These are phyloP conservation scores for Neurospora crassa DNA, from an alignment of 2,329 filamentous ascomycete species.

Conservation along the genomic window DNA sequence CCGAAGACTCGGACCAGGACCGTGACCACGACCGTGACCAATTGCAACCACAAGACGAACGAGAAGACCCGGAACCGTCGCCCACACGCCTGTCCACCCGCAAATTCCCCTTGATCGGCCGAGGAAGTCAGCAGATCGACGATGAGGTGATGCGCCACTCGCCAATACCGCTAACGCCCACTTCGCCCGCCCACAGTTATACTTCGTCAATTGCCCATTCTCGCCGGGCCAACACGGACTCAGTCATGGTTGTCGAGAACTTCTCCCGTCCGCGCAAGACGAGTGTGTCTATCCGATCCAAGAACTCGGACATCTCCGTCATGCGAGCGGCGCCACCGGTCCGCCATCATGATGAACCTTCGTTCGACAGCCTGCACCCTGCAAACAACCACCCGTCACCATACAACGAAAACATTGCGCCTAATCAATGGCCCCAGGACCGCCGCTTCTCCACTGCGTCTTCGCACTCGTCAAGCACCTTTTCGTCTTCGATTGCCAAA, in stretches of 20 bases:
- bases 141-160: slow-evolving; percentile 10
- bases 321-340: slow-evolving; percentile 11
- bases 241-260: slow-evolving; percentile 36
- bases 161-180: slow-evolving; percentile 15
- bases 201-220: slow-evolving; percentile 18
- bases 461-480: slow-evolving; percentile 35
- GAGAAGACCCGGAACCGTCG: background rate
- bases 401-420: slow-evolving; percentile 7
- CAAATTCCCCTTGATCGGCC: slow-evolving; percentile 13
- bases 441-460: slow-evolving; percentile 38
- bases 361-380: background rate
- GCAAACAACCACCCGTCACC: background rate
- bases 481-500: slow-evolving; percentile 30
- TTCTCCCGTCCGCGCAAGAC: slow-evolving; percentile 50
- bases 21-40: background rate
- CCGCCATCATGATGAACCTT: slow-evolving; percentile 16
- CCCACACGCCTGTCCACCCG: slow-evolving; percentile 9
- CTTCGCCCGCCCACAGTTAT: slow-evolving; percentile 9
- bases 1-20: slow-evolving; percentile 3
- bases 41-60: background rate
- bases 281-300: slow-evolving; percentile 29
- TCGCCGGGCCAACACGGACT: slow-evolving; percentile 22
- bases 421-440: slow-evolving; percentile 30
- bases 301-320: background rate
- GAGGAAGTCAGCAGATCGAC: slow-evolving; percentile 2